Percentiles rank a stretch among this genome's conserved stretches.
phyloP scores from a whole-genome alignment of 495 filamentous ascomycete species.

The Pyronema domesticum region DNA sequence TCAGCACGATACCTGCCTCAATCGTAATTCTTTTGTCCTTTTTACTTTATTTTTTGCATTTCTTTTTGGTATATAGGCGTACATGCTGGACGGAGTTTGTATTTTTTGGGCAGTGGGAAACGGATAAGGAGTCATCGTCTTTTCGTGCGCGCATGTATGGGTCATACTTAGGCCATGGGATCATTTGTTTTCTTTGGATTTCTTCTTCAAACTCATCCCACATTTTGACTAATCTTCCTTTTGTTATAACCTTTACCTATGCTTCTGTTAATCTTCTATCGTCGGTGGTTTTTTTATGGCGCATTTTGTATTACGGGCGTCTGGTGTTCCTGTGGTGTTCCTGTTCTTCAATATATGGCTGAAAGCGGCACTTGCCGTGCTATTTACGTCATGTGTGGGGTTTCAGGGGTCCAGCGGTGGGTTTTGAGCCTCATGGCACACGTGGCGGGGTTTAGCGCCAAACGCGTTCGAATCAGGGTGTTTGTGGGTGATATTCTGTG shows the following conservation, averaged over 20 bases:
- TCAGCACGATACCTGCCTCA: neutral
- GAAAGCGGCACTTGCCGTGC: too few relatives aligned
- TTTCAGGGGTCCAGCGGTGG: too few relatives aligned
- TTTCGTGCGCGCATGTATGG: neutral
- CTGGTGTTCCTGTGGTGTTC: too few relatives aligned
- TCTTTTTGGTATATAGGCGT: neutral
- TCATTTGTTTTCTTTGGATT: neutral
- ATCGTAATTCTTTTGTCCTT: neutral
- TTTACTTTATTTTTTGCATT: neutral
- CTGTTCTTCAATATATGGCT: too few relatives aligned
- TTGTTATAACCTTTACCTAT: neutral
- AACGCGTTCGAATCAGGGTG: too few relatives aligned
- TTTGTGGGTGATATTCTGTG: too few relatives aligned
- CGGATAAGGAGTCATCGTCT: neutral
- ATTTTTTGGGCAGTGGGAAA: neutral
- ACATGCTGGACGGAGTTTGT: neutral
- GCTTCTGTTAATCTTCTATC: too few relatives aligned
- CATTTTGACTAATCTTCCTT: neutral
- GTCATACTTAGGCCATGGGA: neutral
- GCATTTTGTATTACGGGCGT: too few relatives aligned
- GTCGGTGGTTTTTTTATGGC: too few relatives aligned
- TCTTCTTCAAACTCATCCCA: neutral
- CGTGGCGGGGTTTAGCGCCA: too few relatives aligned
- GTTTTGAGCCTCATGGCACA: too few relatives aligned
- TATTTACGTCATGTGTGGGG: too few relatives aligned